A percentile compares a stretch with the other conserved stretches of the same genome.
Evolutionary conservation across 2,329 filamentous ascomycete species (phyloP).

Genomic region (Colletotrichum scovillei): DNA sequence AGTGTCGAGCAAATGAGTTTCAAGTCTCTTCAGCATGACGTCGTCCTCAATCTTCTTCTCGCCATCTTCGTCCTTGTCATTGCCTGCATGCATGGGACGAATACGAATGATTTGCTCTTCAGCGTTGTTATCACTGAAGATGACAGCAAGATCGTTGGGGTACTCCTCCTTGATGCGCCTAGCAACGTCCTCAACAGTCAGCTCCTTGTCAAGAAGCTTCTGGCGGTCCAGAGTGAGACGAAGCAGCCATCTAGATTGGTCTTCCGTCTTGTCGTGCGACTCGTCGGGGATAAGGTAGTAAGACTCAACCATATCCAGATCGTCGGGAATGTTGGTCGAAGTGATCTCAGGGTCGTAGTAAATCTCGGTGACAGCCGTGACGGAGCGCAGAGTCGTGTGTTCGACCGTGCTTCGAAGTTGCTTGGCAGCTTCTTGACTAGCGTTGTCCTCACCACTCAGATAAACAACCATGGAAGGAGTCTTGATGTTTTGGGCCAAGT

Average conservation of each 20-base stretch:
- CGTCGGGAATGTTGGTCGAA: slow-evolving; percentile 85
- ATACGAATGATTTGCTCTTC: slow-evolving; percentile 95
- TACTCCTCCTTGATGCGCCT: slow-evolving; percentile 91
- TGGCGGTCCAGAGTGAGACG: slow-evolving; percentile 93
- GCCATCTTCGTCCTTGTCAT: slow-evolving; percentile 77
- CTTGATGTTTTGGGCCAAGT: slow-evolving; percentile 98
- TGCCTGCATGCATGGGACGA: slow-evolving; percentile 77
- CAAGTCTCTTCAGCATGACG: slow-evolving; percentile 90
- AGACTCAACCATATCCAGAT: slow-evolving; percentile 94
- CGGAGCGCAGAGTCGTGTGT: slow-evolving; percentile 91
- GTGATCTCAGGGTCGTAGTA: slow-evolving; percentile 96
- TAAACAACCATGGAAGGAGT: slow-evolving; percentile 97
- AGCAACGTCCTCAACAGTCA: slow-evolving; percentile 92
- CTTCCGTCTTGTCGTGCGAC: slow-evolving; percentile 67
- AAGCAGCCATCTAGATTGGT: slow-evolving; percentile 94
- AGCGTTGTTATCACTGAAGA: slow-evolving; percentile 98
- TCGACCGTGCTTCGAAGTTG: slow-evolving; percentile 89
- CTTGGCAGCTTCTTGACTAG: slow-evolving; percentile 84
- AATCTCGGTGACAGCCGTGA: slow-evolving; percentile 92
- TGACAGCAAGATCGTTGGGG: slow-evolving; percentile 84
- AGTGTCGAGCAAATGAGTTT: slow-evolving; percentile 90
- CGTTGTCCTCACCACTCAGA: slow-evolving; percentile 69
- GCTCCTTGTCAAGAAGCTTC: slow-evolving; percentile 93
- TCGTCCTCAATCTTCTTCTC: slow-evolving; percentile 80
- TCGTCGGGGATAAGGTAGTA: slow-evolving; percentile 96